Evolutionary conservation across 129 eudicot species (phyloP).

Genomic region (Flaveria bidentis): DNA sequence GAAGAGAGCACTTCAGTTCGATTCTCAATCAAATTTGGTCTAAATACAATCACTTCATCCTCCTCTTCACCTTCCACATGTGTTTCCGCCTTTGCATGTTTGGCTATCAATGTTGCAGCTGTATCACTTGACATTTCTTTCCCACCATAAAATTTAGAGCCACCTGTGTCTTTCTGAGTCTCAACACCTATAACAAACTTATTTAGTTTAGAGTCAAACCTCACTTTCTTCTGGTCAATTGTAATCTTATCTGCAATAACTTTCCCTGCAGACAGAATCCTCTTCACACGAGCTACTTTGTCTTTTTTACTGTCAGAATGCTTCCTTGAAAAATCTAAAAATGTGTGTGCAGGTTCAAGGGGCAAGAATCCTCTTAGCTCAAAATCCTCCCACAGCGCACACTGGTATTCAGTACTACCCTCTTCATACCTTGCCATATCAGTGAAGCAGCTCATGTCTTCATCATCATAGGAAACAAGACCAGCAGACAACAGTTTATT

Average conservation of each 20-base stretch:
- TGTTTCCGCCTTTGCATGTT: constrained; percentile 28
- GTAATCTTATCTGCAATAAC: constrained; percentile 45
- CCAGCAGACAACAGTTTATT: constrained; percentile 49
- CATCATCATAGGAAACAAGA: constrained; percentile 38
- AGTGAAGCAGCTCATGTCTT: constrained; percentile 44
- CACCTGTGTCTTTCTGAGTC: constrained; percentile 28
- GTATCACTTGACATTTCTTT: constrained; percentile 20
- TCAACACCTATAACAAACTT: constrained; percentile 50
- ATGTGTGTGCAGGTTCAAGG: constrained; percentile 55
- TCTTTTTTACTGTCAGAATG: constrained; percentile 52
- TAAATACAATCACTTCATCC: constrained; percentile 66
- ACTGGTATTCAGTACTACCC: constrained; percentile 44
- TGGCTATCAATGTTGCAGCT: constrained; percentile 16
- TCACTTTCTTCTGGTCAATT: constrained; percentile 42
- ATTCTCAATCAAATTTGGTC: constrained; percentile 51
- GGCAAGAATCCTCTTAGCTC: constrained; percentile 67
- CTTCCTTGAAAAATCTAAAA: constrained; percentile 61
- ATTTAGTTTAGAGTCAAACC: constrained; percentile 42
- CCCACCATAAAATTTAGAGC: constrained; percentile 29
- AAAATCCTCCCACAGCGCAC: constrained; percentile 70
- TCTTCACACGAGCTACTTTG: constrained; percentile 47
- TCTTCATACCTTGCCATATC: constrained; percentile 60
- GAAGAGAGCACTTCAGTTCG: constrained; percentile 35
- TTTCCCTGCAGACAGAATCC: constrained; percentile 60
- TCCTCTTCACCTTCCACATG: constrained; percentile 55